Base-by-base conservation (phyloP, 163 green algal species). In the Volvox carteri region DNA sequence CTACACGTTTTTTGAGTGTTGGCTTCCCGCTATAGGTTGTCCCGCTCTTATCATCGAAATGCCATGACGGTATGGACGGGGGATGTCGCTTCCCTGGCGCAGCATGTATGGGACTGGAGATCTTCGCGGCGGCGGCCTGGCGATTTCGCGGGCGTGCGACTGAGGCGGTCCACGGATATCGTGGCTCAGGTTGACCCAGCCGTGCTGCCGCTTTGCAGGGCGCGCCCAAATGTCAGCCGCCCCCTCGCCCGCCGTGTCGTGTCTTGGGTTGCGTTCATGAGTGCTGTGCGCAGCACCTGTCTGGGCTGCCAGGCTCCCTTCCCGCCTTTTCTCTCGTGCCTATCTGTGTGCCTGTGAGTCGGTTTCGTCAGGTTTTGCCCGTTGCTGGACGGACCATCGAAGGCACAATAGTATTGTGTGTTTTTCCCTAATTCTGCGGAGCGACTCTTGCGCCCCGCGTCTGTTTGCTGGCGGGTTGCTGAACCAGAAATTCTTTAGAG, bases 381-480 rank as follows among this genome's bases (percentile, higher is more conserved):
- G 30, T 46, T 50, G 42, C 37, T 67, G 23, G 0, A 41, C 73
- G 73, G 42, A 28, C 73, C 25, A 62, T 65, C 44, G 28, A 80
- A 62, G 42, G 44, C 44, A 60, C 73, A 65, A 39, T 25, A 44
- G 25, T 44, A 12, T 42, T 62, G 73, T 58, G 70, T 80, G 5
- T 80, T 56, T 39, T 37, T 41, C 44, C 42, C 73, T 46, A 46
- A 44, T 67, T 6, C 25, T 65, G 73, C n/a, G 73, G 73, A 80
- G 73, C 44, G 73, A 80, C 25, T 28, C 7, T 50, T 50, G 46
- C 42, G 73, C 44, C 73, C 73, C n/a, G 73, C 73, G 33, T 65
- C 73, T 60, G 73, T 80, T 80, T 80, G 73, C 73, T 65, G 44
- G 73, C 73, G 73, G 73, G 73, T 80, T 80, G 44, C 42, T 62